Evolutionary conservation across 192 early-diverging fungal species (phyloP).

Genomic region (Chytriomyces confervae): DNA sequence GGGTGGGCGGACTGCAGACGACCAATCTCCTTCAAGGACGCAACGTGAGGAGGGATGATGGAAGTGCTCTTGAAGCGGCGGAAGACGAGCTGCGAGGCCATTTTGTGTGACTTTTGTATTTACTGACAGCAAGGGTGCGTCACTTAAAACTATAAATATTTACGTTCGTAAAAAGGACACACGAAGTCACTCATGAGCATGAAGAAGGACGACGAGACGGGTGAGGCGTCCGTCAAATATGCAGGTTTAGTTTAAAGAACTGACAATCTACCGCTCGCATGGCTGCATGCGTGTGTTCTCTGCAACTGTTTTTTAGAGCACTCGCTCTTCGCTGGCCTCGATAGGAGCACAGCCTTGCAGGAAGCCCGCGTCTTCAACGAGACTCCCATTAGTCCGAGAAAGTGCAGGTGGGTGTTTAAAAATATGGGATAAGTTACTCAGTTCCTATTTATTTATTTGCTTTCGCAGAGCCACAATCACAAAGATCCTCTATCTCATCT

Average conservation of each 20-base stretch:
- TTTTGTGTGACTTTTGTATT: neutral
- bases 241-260: neutral
- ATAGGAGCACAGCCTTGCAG: slow-evolving; percentile 92
- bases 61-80: slow-evolving; percentile 49
- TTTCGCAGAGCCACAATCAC: slow-evolving; percentile 76
- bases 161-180: too few relatives aligned
- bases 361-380: slow-evolving; percentile 98
- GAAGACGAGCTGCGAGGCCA: slow-evolving; percentile 21
- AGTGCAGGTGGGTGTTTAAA: slow-evolving; percentile 58
- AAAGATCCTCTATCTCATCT: slow-evolving; percentile 92
- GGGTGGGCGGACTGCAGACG: slow-evolving; percentile 51
- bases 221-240: neutral
- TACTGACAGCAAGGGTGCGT: too few relatives aligned
- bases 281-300: neutral
- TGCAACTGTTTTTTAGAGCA: neutral
- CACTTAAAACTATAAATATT: too few relatives aligned
- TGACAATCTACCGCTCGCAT: neutral
- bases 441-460: too few relatives aligned
- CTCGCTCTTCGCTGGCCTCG: slow-evolving; percentile 79
- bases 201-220: slow-evolving; percentile 32
- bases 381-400: slow-evolving; percentile 91
- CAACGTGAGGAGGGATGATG: slow-evolving; percentile 55
- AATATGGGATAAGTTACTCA: too few relatives aligned
- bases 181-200: slow-evolving; percentile 5
- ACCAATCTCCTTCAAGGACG: slow-evolving; percentile 58